Evolutionary conservation across 2,329 filamentous ascomycete genomes (phyloP).

Genomic region (Pseudonectria foliicola): DNA sequence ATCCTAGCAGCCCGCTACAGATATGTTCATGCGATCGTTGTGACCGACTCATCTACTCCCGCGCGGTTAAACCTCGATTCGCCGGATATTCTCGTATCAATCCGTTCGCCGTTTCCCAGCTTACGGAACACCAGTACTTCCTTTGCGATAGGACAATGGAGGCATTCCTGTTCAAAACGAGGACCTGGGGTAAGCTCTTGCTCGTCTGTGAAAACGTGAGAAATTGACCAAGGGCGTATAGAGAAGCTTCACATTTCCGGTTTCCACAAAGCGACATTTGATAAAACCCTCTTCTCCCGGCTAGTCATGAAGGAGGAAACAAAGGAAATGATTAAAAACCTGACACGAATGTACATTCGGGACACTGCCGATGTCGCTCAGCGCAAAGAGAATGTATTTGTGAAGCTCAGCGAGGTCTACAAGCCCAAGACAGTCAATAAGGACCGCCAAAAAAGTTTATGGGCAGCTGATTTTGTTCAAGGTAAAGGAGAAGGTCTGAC

Average conservation of each 20-base stretch:
- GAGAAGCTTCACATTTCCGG: conserved; percentile 17
- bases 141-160: conserved; percentile 7
- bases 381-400: no score
- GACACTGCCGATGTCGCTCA: not conserved
- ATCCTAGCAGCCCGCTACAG: conserved; percentile 2
- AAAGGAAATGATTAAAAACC: conserved; percentile 1
- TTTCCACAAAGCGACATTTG: conserved; percentile 18
- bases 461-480: conserved; percentile 18
- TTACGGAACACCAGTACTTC: conserved; percentile 12
- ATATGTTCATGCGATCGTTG: conserved; percentile 6
- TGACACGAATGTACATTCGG: not conserved
- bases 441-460: conserved; percentile 23
- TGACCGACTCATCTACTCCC: conserved; percentile 3
- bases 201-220: not conserved
- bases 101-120: not conserved
- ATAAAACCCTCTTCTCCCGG: conserved; percentile 21
- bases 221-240: conserved; percentile 1
- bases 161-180: conserved; percentile 12
- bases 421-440: conserved; percentile 14
- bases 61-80: conserved; percentile 4
- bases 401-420: not conserved
- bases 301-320: conserved; percentile 22
- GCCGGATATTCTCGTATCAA: conserved; percentile 3
- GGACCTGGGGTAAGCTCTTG: conserved; percentile 8
- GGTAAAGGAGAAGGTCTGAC: conserved; percentile 18